Conservation (phyloP, 2,329 filamentous ascomycete species). For the Paradendryphiella salina region DNA sequence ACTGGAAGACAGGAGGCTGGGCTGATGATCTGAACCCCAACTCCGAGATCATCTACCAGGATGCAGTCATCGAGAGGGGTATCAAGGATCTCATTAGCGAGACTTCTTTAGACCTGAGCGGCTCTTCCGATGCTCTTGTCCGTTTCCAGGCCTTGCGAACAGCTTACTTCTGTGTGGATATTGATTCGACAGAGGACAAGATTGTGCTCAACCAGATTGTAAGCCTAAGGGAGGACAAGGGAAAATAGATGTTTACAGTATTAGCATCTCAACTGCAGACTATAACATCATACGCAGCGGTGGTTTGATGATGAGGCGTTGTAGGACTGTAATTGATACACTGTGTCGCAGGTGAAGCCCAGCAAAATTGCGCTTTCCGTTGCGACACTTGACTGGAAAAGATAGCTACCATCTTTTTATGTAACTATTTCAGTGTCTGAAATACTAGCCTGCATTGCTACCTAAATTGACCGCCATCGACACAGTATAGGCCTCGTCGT, state of each 20-base stretch:
- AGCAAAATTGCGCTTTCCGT: too few relatives aligned
- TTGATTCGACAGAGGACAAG: conserved; percentile 69
- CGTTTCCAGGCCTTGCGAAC: conserved; percentile 91
- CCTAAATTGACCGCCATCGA: too few relatives aligned
- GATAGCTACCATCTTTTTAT: too few relatives aligned
- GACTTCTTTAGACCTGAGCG: conserved; percentile 38
- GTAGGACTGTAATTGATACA: neutral
- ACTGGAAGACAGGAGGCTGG: conserved; percentile 73
- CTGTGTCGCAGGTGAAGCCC: neutral
- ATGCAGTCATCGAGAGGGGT: conserved; percentile 80
- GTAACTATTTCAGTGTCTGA: too few relatives aligned
- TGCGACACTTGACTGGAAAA: too few relatives aligned
- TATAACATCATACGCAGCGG: neutral
- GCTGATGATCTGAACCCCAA: conserved; percentile 82
- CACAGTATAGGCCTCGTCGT: too few relatives aligned
- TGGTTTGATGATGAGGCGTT: neutral
- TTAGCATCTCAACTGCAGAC: neutral
- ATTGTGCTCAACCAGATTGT: conserved; percentile 91
- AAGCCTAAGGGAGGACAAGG: conserved; percentile 77
- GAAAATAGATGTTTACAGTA: conserved; percentile 20
- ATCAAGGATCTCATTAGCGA: conserved; percentile 77
- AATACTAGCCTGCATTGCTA: too few relatives aligned
- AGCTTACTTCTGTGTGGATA: conserved; percentile 83
- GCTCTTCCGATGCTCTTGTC: conserved; percentile 55
- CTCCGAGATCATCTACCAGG: conserved; percentile 75